A percentile compares a stretch with the other conserved stretches of the same genome.
phyloP scores from a whole-genome alignment of 805 yeast species.

The Teunomyces pallodes region DNA sequence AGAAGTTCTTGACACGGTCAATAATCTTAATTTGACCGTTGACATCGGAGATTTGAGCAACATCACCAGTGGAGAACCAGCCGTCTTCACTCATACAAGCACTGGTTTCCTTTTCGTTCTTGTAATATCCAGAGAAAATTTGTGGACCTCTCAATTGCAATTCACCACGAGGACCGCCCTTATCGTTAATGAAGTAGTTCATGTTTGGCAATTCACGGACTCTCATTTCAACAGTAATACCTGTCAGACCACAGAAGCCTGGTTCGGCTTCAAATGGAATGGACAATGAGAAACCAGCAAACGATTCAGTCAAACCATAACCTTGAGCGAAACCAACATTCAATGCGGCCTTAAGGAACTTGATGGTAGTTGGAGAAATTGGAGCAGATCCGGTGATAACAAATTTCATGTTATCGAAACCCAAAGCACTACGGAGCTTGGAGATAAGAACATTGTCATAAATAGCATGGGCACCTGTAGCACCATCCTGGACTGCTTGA shows the following conservation, averaged over 20 bases:
- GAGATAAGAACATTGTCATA: slow-evolving; percentile 20
- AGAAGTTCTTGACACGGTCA: slow-evolving; percentile 33
- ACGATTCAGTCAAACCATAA: slow-evolving; percentile 35
- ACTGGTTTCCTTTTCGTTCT: slow-evolving; percentile 23
- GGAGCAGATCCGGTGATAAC: slow-evolving; percentile 29
- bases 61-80: slow-evolving; percentile 30
- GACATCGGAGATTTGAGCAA: slow-evolving; percentile 11
- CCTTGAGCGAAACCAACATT: slow-evolving; percentile 28
- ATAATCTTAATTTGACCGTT: slow-evolving; percentile 23
- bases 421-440: slow-evolving; percentile 34
- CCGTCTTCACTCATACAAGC: slow-evolving; percentile 19
- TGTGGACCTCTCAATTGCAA: slow-evolving; percentile 26
- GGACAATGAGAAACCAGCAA: slow-evolving; percentile 21
- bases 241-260: slow-evolving; percentile 23
- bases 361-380: slow-evolving; percentile 17
- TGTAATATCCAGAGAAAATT: slow-evolving; percentile 22
- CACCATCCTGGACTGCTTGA: slow-evolving; percentile 15
- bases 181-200: slow-evolving; percentile 20
- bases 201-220: slow-evolving; percentile 23
- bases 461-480: slow-evolving; percentile 15
- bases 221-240: slow-evolving; percentile 17
- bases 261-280: slow-evolving; percentile 18
- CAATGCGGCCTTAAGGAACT: slow-evolving; percentile 23
- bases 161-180: slow-evolving; percentile 28
- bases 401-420: slow-evolving; percentile 25